These are phyloP conservation scores for Fusarium sulawesiense DNA, from an alignment of 2,329 filamentous ascomycete genomes.

Conservation along the genomic window DNA sequence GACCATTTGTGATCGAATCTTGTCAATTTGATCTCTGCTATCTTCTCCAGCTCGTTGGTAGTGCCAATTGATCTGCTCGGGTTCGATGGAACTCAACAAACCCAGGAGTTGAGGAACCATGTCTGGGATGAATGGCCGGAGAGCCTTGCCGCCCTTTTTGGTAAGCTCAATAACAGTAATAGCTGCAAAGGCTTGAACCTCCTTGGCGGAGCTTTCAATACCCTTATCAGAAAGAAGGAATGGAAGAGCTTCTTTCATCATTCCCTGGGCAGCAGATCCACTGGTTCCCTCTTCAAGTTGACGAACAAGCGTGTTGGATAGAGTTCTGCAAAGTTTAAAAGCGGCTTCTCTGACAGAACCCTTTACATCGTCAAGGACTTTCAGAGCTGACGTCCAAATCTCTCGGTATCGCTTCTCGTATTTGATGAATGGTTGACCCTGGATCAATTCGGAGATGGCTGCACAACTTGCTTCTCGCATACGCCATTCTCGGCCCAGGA, in stretches of 20 bases:
- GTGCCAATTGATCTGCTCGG: slow-evolving; percentile 89
- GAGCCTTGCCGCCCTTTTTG: slow-evolving; percentile 83
- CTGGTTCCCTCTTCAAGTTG: slow-evolving; percentile 83
- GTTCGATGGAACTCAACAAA: slow-evolving; percentile 87
- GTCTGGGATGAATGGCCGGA: slow-evolving; percentile 83
- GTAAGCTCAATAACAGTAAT: slow-evolving; percentile 87
- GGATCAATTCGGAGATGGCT: slow-evolving; percentile 87
- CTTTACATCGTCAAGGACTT: slow-evolving; percentile 96
- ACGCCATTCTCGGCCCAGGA: slow-evolving; percentile 92
- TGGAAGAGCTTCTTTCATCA: slow-evolving; percentile 88
- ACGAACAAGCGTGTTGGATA: slow-evolving; percentile 87
- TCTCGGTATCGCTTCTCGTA: slow-evolving; percentile 88
- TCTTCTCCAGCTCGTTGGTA: slow-evolving; percentile 91
- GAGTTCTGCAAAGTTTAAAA: slow-evolving; percentile 80
- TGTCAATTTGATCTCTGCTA: slow-evolving; percentile 90
- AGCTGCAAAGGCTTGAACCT: slow-evolving; percentile 87
- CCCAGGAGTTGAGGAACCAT: slow-evolving; percentile 85
- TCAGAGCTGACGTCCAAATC: slow-evolving; percentile 88
- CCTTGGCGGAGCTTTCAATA: slow-evolving; percentile 87
- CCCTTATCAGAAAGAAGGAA: slow-evolving; percentile 91
- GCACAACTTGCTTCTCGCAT: slow-evolving; percentile 92
- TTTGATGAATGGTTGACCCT: slow-evolving; percentile 78
- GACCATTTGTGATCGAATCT: slow-evolving; percentile 82
- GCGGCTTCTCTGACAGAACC: slow-evolving; percentile 86
- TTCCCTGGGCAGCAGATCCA: slow-evolving; percentile 76